Evolutionary conservation across 1,284 basidiomycete species (phyloP).

Genomic region (Macrocybe sp.): DNA sequence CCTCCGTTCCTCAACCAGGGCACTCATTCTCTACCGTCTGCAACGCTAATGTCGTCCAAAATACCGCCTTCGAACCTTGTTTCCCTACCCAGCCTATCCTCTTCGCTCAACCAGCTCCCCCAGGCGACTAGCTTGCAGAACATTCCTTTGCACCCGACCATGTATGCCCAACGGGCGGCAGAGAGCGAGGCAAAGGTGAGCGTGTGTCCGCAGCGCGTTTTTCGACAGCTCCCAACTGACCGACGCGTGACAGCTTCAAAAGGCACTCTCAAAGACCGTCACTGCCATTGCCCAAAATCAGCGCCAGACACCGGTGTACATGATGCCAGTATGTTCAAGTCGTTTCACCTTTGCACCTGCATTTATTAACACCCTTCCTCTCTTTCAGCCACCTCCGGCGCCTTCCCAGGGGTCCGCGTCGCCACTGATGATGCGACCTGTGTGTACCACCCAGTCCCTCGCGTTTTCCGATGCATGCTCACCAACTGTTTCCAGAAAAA

Average conservation of each 20-base stretch:
- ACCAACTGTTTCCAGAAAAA: constrained; percentile 24
- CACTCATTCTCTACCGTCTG: constrained; percentile 12
- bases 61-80: constrained; percentile 44
- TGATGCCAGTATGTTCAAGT: constrained; percentile 29
- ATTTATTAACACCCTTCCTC: constrained; percentile 3
- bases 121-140: constrained; percentile 63
- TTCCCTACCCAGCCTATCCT: constrained; percentile 65
- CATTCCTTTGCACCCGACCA: constrained; percentile 60
- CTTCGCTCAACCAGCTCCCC: constrained; percentile 58
- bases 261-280: constrained; percentile 43
- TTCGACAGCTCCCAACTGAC: constrained; percentile 8
- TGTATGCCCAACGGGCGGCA: constrained; percentile 59
- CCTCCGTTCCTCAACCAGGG: constrained; percentile 3
- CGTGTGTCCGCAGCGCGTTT: constrained; percentile 5
- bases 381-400: constrained; percentile 26
- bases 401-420: constrained; percentile 32
- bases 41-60: constrained; percentile 16
- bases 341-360: constrained; percentile 2
- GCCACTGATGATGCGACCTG: constrained; percentile 52
- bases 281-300: constrained; percentile 29
- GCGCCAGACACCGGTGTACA: constrained; percentile 27
- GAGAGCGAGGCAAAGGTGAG: constrained; percentile 72
- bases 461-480: constrained; percentile 5
- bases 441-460: constrained; percentile 4
- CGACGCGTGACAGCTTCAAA: constrained; percentile 34